Conservation (phyloP, 257 asterid genomes). For the Jasminum sambac region DNA sequence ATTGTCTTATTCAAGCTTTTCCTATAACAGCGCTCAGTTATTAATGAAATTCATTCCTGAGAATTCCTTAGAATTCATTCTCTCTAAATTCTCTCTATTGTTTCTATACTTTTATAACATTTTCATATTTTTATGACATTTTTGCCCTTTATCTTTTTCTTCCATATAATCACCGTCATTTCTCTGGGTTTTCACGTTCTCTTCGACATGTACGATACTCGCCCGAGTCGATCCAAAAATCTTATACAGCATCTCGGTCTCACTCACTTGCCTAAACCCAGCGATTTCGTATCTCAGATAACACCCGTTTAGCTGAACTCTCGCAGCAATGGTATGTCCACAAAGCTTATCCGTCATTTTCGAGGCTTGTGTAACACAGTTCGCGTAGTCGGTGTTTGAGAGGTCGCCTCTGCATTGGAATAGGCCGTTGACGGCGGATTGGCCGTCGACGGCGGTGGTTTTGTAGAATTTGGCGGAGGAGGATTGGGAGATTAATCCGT, state of each 20-base stretch:
- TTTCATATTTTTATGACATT: too few relatives aligned
- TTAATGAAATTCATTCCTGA: too few relatives aligned
- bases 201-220: too few relatives aligned
- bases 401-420: constrained; percentile 90
- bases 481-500: constrained; percentile 52
- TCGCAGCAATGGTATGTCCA: constrained; percentile 54
- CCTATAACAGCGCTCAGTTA: too few relatives aligned
- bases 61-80: too few relatives aligned
- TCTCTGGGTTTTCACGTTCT: too few relatives aligned
- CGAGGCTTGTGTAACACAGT: constrained; percentile 47
- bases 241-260: constrained; percentile 58
- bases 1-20: too few relatives aligned
- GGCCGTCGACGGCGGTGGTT: constrained; percentile 44
- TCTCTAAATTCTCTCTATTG: too few relatives aligned
- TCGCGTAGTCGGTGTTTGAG: constrained; percentile 44
- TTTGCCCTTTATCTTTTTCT: too few relatives aligned
- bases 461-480: constrained; percentile 62
- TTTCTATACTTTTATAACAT: too few relatives aligned
- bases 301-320: constrained; percentile 74
- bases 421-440: constrained; percentile 52
- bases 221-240: constrained; percentile 68
- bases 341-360: constrained; percentile 45
- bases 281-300: constrained; percentile 55
- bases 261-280: constrained; percentile 50
- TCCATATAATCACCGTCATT: too few relatives aligned